Conservation (phyloP, 192 early-diverging fungal species). For the Backusella parvicylindrica region DNA sequence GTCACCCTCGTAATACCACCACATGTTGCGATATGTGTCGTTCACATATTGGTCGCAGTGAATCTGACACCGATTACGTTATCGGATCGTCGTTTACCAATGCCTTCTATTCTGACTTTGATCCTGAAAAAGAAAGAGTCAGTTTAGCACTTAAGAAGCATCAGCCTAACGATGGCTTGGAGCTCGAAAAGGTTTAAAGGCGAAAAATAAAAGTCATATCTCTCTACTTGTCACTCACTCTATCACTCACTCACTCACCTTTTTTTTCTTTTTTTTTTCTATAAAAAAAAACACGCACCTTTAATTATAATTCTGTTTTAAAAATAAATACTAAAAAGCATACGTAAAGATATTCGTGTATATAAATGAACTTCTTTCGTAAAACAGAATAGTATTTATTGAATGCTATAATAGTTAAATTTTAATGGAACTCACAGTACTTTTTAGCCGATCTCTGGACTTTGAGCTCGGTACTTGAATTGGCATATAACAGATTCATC, state of each 20-base stretch:
- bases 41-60: constrained; percentile 13
- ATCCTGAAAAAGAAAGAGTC: constrained; percentile 22
- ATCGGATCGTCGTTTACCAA: constrained; percentile 28
- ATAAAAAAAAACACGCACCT: no score
- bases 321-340: neutral
- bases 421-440: no score
- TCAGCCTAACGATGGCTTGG: constrained; percentile 6
- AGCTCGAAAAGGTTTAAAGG: neutral
- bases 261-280: neutral
- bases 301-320: neutral
- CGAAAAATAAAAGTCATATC: neutral
- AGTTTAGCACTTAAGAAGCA: constrained; percentile 20
- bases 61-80: constrained; percentile 21
- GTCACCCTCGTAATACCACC: constrained; percentile 3
- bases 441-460: no score
- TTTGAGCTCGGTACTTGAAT: no score
- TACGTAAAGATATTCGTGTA: neutral
- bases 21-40: constrained; percentile 25
- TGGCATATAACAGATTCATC: no score
- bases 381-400: neutral
- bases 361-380: neutral
- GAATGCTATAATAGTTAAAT: no score
- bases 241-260: neutral
- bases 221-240: neutral
- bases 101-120: constrained; percentile 30